phyloP scores from a whole-genome alignment of 2,329 filamentous ascomycete species.

The Apiospora malaysiana region DNA sequence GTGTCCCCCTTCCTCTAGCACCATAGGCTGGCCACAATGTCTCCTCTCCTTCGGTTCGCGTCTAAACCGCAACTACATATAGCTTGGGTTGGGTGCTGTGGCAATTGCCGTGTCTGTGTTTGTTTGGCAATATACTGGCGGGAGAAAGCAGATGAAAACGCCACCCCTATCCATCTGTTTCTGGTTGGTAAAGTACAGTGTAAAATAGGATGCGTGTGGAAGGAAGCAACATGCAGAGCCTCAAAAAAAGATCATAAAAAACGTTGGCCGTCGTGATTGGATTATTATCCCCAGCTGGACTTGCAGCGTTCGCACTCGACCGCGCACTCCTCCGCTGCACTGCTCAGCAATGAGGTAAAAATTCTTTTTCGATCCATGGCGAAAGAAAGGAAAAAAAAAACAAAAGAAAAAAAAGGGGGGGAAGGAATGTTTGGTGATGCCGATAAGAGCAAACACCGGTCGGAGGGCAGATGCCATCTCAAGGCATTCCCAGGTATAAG shows the following conservation, averaged over 20 bases:
- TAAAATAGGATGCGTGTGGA: neutral
- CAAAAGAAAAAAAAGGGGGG: neutral
- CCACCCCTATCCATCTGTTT: neutral
- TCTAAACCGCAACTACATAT: too few species aligned
- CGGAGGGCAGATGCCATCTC: neutral
- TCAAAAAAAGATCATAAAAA: neutral
- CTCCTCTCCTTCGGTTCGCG: neutral
- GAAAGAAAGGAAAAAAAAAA: neutral
- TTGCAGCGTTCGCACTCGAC: neutral
- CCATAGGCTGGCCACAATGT: neutral
- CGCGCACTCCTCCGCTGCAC: neutral
- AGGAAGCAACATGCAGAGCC: neutral
- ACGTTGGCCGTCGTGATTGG: slow-evolving; percentile 13
- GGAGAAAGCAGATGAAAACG: neutral
- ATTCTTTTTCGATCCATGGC: neutral
- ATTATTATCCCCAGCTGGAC: neutral
- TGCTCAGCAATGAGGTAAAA: slow-evolving; percentile 9
- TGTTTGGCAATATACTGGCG: neutral
- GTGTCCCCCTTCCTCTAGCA: neutral
- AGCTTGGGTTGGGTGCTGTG: neutral
- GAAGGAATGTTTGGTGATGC: neutral
- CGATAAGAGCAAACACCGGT: too few species aligned
- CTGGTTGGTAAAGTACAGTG: neutral
- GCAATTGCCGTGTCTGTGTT: neutral
- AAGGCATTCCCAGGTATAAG: slow-evolving; percentile 24